phyloP scores from a whole-genome alignment of 306 rosid species.

The Lathyrus tuberosus region DNA sequence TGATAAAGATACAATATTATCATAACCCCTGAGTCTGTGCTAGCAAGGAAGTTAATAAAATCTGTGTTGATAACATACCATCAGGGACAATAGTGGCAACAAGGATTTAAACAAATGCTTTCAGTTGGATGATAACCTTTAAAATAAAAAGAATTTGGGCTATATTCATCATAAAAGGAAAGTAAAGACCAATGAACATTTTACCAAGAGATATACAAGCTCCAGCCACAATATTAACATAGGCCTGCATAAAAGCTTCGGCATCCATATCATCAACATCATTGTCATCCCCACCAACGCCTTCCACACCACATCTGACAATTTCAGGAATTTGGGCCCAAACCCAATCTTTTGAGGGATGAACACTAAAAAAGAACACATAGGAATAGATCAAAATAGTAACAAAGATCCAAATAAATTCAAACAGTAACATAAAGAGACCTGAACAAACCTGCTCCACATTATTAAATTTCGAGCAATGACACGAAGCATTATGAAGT shows the following conservation, averaged over 20 bases:
- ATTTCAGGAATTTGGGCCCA: constrained; percentile 89
- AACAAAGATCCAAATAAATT: constrained; percentile 36
- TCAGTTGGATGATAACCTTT: constrained; percentile 19
- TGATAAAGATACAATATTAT: constrained; percentile 32
- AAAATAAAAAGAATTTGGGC: constrained; percentile 25
- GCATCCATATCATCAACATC: constrained; percentile 82
- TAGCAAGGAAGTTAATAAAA: constrained; percentile 28
- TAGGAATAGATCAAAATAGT: constrained; percentile 40
- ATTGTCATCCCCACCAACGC: constrained; percentile 64
- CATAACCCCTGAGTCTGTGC: constrained; percentile 28
- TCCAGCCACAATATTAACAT: constrained; percentile 90
- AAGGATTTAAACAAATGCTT: constrained; percentile 23
- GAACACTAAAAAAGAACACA: constrained; percentile 60
- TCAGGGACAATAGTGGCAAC: constrained; percentile 1
- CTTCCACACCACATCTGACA: constrained; percentile 63
- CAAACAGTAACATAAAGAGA: constrained; percentile 32
- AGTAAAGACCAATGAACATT: constrained; percentile 36
- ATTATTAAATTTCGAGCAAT: constrained; percentile 91
- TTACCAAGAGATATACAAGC: constrained; percentile 94
- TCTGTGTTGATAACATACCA: constrained; percentile 4
- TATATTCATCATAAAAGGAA: constrained; percentile 33
- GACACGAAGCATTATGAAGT: constrained; percentile 95
- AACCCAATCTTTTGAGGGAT: constrained; percentile 91
- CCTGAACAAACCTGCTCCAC: constrained; percentile 86
- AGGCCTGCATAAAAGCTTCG: constrained; percentile 90